These are phyloP conservation scores for Cyberlindnera meyerae DNA, from an alignment of 805 yeast species.

Conservation along the genomic window DNA sequence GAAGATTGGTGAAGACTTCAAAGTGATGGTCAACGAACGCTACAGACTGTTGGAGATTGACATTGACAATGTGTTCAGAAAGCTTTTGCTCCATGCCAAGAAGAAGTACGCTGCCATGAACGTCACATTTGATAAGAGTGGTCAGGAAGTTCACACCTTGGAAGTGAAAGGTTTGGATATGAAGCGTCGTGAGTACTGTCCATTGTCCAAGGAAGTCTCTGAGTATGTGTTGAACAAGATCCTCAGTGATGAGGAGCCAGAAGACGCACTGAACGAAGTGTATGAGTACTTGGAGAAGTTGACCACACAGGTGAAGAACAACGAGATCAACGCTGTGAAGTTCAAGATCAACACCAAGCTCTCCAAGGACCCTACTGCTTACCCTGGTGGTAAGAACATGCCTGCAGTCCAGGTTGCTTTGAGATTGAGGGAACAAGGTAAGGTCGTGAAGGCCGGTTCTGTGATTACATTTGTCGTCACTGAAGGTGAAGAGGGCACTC, in stretches of 20 bases:
- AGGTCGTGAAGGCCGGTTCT: slow-evolving; percentile 80
- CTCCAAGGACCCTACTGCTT: slow-evolving; percentile 82
- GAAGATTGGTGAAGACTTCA: slow-evolving; percentile 80
- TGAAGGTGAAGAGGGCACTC: slow-evolving; percentile 40
- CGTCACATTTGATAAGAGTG: slow-evolving; percentile 44
- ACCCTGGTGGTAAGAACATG: slow-evolving; percentile 75
- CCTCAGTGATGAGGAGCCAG: slow-evolving; percentile 69
- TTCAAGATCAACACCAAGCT: slow-evolving; percentile 80
- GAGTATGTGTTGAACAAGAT: slow-evolving; percentile 67
- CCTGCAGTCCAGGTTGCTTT: slow-evolving; percentile 92
- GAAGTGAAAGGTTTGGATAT: slow-evolving; percentile 97
- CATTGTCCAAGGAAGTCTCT: slow-evolving; percentile 84
- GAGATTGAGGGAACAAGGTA: slow-evolving; percentile 75
- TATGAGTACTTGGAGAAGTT: slow-evolving; percentile 67
- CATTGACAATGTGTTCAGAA: slow-evolving; percentile 87
- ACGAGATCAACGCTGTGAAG: slow-evolving; percentile 60
- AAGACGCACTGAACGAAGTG: slow-evolving; percentile 65
- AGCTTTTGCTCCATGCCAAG: slow-evolving; percentile 83
- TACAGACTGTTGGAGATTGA: slow-evolving; percentile 88
- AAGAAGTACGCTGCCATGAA: slow-evolving; percentile 95
- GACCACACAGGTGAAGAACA: slow-evolving; percentile 49
- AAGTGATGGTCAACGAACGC: slow-evolving; percentile 79
- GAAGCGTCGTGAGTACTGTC: slow-evolving; percentile 96
- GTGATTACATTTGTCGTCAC: slow-evolving; percentile 86
- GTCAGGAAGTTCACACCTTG: slow-evolving; percentile 52